Conservation (phyloP, 768 basidiomycete species). For the Collybia mongolica region DNA sequence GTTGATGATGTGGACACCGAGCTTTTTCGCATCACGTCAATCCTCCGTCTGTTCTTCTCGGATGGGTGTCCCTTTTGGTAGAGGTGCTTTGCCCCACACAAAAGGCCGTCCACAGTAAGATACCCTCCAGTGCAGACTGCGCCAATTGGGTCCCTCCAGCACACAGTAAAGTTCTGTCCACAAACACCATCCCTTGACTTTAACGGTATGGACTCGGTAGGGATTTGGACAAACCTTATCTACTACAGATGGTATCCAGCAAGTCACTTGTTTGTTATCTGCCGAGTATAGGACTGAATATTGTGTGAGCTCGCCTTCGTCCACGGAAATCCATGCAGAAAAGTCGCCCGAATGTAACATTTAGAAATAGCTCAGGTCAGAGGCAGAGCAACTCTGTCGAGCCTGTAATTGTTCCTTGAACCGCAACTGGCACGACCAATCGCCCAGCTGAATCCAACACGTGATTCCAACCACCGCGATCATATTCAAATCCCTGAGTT, state of each 20-base stretch:
- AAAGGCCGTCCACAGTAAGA: too few species aligned
- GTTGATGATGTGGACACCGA: conserved; percentile 3
- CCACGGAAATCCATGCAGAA: not conserved
- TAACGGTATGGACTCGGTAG: too few species aligned
- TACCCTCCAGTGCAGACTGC: not conserved
- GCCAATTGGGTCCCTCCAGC: not conserved
- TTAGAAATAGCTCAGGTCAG: not conserved
- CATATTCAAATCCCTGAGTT: too few species aligned
- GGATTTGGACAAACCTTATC: conserved; percentile 15
- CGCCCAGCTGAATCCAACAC: too few species aligned
- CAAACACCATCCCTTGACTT: too few species aligned
- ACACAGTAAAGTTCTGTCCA: too few species aligned
- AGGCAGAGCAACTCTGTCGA: too few species aligned
- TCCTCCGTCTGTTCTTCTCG: not conserved
- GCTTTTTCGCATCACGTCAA: not conserved
- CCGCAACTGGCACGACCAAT: too few species aligned
- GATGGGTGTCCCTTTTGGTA: not conserved
- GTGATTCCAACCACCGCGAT: too few species aligned
- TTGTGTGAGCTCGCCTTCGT: conserved; percentile 7
- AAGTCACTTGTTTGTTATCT: conserved; percentile 17
- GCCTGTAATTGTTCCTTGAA: too few species aligned
- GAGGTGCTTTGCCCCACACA: too few species aligned
- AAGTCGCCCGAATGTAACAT: not conserved
- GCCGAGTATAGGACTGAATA: conserved; percentile 13
- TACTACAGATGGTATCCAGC: conserved; percentile 28